Evolutionary conservation across 257 asterid species (phyloP).

Genomic region (Fraxinus quadrangulata): DNA sequence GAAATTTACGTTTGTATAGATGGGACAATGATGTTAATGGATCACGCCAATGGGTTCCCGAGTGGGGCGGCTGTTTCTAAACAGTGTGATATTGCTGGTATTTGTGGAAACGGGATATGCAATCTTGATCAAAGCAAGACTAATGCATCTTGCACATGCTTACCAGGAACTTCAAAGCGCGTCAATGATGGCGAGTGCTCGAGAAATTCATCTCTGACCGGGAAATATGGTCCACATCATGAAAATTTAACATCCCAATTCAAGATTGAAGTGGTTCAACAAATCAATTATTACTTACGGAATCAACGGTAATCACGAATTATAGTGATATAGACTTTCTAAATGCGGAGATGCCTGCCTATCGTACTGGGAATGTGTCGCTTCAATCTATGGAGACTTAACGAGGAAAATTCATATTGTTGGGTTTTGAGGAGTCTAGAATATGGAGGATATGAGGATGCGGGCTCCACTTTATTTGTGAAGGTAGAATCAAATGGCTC

Average conservation of each 20-base stretch:
- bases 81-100: slow-evolving; percentile 79
- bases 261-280: slow-evolving; percentile 49
- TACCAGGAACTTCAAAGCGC: slow-evolving; percentile 51
- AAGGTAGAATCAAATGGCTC: slow-evolving; percentile 61
- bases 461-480: slow-evolving; percentile 73
- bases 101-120: slow-evolving; percentile 84
- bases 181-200: slow-evolving; percentile 37
- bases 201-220: slow-evolving; percentile 42
- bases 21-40: slow-evolving; percentile 89
- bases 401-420: slow-evolving; percentile 76
- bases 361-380: slow-evolving; percentile 71
- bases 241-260: slow-evolving; percentile 45
- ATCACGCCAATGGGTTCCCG: slow-evolving; percentile 76
- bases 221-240: slow-evolving; percentile 55
- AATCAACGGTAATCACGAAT: slow-evolving; percentile 66
- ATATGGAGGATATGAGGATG: slow-evolving; percentile 81
- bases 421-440: slow-evolving; percentile 73
- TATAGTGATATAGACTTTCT: slow-evolving; percentile 62
- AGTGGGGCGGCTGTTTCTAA: slow-evolving; percentile 93
- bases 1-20: slow-evolving; percentile 69
- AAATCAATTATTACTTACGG: slow-evolving; percentile 69
- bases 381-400: slow-evolving; percentile 80
- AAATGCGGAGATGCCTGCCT: slow-evolving; percentile 83
- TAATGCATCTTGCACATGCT: slow-evolving; percentile 64
- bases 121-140: slow-evolving; percentile 66